Evolutionary conservation across 2,329 filamentous ascomycete species (phyloP).

Genomic region (Ophiostoma ulmi): DNA sequence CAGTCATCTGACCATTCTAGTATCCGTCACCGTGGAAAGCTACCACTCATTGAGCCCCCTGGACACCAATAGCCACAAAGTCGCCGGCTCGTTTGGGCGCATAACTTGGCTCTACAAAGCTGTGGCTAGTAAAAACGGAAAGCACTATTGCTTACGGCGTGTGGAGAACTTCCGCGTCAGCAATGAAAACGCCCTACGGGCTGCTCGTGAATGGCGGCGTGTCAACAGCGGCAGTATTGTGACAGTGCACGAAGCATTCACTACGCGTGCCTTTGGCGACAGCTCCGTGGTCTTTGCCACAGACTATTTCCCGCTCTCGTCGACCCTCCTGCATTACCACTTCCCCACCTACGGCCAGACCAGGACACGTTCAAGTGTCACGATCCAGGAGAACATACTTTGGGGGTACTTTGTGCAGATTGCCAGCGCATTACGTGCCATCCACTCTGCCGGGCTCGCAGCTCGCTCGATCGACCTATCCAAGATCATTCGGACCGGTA

Average conservation of each 20-base stretch:
- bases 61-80: constrained; percentile 62
- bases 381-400: constrained; percentile 65
- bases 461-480: constrained; percentile 79
- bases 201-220: constrained; percentile 83
- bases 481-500: constrained; percentile 86
- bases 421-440: constrained; percentile 77
- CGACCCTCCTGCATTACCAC: constrained; percentile 82
- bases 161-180: constrained; percentile 85
- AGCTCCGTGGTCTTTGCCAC: constrained; percentile 92
- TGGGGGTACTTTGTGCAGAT: constrained; percentile 95
- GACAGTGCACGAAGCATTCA: constrained; percentile 85
- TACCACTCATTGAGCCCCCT: constrained; percentile 91
- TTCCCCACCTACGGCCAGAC: constrained; percentile 48
- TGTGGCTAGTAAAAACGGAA: constrained; percentile 79
- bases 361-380: constrained; percentile 37
- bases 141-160: constrained; percentile 78
- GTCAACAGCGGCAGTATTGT: constrained; percentile 78
- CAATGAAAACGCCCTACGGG: constrained; percentile 81
- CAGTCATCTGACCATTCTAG: constrained; percentile 27
- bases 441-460: constrained; percentile 75
- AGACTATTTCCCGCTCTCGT: constrained; percentile 86
- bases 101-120: constrained; percentile 96
- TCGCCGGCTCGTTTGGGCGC: constrained; percentile 60
- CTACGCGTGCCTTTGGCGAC: constrained; percentile 85
- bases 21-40: constrained; percentile 59